phyloP scores from a whole-genome alignment of 441 rosid species.

The Adansonia rubrostipa region DNA sequence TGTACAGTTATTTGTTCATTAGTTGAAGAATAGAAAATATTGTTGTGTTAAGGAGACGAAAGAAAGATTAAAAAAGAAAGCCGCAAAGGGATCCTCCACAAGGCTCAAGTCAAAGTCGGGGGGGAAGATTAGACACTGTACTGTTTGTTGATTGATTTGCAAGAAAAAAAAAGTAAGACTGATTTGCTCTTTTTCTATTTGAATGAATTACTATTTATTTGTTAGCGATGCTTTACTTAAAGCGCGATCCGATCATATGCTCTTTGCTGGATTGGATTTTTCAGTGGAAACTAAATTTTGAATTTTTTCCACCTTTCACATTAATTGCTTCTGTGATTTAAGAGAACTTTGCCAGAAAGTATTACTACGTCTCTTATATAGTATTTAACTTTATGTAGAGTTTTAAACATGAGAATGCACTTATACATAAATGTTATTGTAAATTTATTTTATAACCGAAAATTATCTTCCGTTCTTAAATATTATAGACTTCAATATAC shows the following conservation, averaged over 20 bases:
- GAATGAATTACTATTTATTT: not conserved
- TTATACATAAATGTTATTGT: too few species aligned
- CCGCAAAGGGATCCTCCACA: not conserved
- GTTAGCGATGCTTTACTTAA: not conserved
- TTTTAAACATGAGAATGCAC: not conserved
- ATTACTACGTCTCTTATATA: too few species aligned
- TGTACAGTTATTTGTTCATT: too few species aligned
- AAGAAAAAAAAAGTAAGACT: constrained; percentile 12
- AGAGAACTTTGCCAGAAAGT: too few species aligned
- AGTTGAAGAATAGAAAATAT: too few species aligned
- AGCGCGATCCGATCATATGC: too few species aligned
- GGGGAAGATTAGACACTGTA: constrained; percentile 4
- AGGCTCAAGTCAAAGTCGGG: not conserved
- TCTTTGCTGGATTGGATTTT: too few species aligned
- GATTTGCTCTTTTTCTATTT: constrained; percentile 10
- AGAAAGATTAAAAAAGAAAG: constrained; percentile 29
- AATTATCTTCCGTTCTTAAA: not conserved
- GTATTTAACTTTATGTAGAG: too few species aligned
- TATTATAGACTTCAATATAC: too few species aligned
- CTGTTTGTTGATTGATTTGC: constrained; percentile 27
- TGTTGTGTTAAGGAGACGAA: too few species aligned
- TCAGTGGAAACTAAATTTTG: not conserved
- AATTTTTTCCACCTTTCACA: too few species aligned
- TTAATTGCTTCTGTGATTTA: not conserved
- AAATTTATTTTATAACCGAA: not conserved